phyloP scores from a whole-genome alignment of 306 rosid species.

The Fragaria iinumae region DNA sequence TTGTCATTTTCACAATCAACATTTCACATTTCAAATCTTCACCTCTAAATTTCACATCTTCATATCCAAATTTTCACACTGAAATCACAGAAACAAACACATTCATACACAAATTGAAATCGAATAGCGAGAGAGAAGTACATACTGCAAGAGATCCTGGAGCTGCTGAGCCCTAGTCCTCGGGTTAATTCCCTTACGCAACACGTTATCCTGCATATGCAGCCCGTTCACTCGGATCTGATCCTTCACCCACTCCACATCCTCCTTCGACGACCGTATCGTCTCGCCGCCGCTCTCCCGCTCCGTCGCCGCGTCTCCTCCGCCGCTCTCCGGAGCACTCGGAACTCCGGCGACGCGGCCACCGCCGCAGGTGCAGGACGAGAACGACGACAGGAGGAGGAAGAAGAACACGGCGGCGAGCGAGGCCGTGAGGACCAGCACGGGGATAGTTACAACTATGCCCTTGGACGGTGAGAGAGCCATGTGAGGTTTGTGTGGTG shows the following conservation, averaged over 20 bases:
- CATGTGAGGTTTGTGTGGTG: constrained; percentile 28
- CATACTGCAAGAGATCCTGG: constrained; percentile 71
- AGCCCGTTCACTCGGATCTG: constrained; percentile 78
- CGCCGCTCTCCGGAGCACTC: background rate
- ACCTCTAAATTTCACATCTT: background rate
- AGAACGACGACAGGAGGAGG: constrained; percentile 67
- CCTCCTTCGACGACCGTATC: constrained; percentile 51
- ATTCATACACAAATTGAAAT: background rate
- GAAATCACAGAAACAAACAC: background rate
- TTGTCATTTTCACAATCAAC: background rate
- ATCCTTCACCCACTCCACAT: constrained; percentile 78
- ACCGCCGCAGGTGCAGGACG: constrained; percentile 64
- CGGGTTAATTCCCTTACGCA: constrained; percentile 91
- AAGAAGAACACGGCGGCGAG: constrained; percentile 59
- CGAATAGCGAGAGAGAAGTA: constrained; percentile 2
- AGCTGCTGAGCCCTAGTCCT: constrained; percentile 83
- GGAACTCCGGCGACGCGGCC: background rate
- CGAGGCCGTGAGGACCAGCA: constrained; percentile 55
- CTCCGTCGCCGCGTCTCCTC: background rate
- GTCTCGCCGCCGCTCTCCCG: constrained; percentile 18
- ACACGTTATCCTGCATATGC: constrained; percentile 83
- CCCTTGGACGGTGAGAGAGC: constrained; percentile 70
- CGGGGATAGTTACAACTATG: constrained; percentile 60
- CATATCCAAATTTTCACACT: background rate
- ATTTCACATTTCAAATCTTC: no score